Evolutionary conservation across 2,329 filamentous ascomycete genomes (phyloP).

Genomic region (Macrophomina tecta): DNA sequence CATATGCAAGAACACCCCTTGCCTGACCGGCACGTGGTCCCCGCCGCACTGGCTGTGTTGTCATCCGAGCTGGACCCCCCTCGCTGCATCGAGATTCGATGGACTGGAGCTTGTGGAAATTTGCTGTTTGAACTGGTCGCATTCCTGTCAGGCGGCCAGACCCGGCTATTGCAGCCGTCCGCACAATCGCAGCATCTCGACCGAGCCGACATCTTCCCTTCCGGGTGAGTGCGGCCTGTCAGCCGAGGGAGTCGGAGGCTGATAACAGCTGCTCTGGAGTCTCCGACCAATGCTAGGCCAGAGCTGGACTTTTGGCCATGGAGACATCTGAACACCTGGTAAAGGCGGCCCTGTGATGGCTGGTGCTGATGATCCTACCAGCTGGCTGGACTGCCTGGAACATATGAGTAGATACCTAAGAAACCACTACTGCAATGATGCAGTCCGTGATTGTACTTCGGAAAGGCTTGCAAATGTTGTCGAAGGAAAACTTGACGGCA

Average conservation of each 20-base stretch:
- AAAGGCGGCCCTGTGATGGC: not conserved
- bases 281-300: not conserved
- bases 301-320: not conserved
- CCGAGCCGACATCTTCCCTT: not conserved
- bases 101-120: not conserved
- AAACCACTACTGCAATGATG: not conserved
- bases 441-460: not conserved
- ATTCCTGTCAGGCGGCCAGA: conserved; percentile 22
- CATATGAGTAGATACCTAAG: not conserved
- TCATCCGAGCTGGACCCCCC: not conserved
- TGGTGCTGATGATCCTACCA: not conserved
- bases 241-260: not conserved
- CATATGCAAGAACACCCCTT: not conserved
- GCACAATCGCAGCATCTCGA: conserved; percentile 1
- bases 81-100: not conserved
- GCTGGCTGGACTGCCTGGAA: not conserved
- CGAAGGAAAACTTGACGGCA: too few species aligned
- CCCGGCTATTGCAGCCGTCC: not conserved
- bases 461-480: too few species aligned
- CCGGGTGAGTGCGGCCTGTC: not conserved
- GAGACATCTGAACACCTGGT: not conserved
- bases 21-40: not conserved
- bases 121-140: not conserved
- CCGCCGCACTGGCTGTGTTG: not conserved
- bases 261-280: not conserved